phyloP scores from a whole-genome alignment of 2,329 filamentous ascomycete genomes.

The Diplodia intermedia region DNA sequence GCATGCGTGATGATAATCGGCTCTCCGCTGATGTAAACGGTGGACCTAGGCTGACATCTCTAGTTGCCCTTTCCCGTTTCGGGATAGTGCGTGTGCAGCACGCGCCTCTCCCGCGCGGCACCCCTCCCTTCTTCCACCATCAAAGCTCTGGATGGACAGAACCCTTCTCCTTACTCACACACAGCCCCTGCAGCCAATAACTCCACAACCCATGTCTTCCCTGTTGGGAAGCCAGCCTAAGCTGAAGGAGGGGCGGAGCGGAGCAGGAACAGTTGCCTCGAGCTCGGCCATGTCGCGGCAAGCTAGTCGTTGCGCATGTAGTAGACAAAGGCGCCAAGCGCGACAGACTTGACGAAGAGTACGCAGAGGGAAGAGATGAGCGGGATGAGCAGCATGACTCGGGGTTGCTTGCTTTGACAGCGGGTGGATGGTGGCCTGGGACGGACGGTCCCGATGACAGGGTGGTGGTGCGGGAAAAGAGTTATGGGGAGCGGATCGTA shows the following conservation, averaged over 20 bases:
- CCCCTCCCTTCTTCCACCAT: background rate
- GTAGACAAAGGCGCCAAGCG: conserved; percentile 29
- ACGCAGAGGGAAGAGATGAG: conserved; percentile 32
- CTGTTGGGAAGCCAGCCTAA: background rate
- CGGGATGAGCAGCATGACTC: conserved; percentile 36
- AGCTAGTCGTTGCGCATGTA: conserved; percentile 30
- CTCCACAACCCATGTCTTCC: conserved; percentile 8
- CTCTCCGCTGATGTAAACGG: conserved; percentile 3
- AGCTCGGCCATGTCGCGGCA: background rate
- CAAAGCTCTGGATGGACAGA: background rate
- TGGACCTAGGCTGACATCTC: background rate
- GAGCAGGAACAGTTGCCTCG: background rate
- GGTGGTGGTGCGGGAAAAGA: background rate
- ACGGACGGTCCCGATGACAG: background rate
- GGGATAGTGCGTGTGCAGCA: background rate
- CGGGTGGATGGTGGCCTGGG: background rate
- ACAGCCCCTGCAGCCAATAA: conserved; percentile 7
- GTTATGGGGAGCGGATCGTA: background rate
- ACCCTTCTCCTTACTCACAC: background rate
- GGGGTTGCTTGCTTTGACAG: conserved; percentile 32
- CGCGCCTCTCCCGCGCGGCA: background rate
- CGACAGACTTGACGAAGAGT: conserved; percentile 33
- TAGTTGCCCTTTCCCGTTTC: too few relatives aligned
- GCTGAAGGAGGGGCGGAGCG: background rate
- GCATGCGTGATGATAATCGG: background rate